These are phyloP conservation scores for Angophora floribunda DNA, from an alignment of 345 rosid genomes.

Conservation along the genomic window DNA sequence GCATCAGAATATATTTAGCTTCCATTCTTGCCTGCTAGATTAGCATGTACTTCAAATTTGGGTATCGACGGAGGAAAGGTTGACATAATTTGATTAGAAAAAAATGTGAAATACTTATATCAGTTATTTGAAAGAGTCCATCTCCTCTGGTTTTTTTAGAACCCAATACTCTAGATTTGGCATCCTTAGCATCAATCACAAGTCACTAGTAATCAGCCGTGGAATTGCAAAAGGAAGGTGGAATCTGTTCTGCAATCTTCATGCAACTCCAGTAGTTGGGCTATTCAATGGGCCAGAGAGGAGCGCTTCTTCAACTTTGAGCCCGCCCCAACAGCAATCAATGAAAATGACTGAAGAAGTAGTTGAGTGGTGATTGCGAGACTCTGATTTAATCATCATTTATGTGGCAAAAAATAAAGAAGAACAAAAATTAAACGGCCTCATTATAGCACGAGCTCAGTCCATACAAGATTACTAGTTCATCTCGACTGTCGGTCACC, in stretches of 20 bases:
- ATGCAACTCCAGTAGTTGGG: neutral
- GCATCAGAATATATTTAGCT: neutral
- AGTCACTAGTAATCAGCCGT: neutral
- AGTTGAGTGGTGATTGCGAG: neutral
- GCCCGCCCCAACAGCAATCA: neutral
- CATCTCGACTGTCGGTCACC: neutral
- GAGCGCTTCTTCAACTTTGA: neutral
- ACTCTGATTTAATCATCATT: neutral
- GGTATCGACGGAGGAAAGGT: neutral
- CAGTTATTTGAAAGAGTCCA: neutral
- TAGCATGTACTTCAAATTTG: neutral
- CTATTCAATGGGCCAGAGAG: neutral
- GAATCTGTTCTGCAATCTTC: neutral
- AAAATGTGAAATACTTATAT: neutral
- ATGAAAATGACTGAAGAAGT: neutral
- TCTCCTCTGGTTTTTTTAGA: neutral
- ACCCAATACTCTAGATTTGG: neutral
- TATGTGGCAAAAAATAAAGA: neutral
- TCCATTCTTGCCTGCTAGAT: neutral
- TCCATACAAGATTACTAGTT: neutral
- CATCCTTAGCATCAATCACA: neutral
- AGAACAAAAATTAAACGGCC: neutral
- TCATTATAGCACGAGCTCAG: neutral
- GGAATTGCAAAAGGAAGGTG: neutral
- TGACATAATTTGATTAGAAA: neutral